Evolutionary conservation across 2,329 filamentous ascomycete species (phyloP).

Genomic region (Alternaria ventricosa): DNA sequence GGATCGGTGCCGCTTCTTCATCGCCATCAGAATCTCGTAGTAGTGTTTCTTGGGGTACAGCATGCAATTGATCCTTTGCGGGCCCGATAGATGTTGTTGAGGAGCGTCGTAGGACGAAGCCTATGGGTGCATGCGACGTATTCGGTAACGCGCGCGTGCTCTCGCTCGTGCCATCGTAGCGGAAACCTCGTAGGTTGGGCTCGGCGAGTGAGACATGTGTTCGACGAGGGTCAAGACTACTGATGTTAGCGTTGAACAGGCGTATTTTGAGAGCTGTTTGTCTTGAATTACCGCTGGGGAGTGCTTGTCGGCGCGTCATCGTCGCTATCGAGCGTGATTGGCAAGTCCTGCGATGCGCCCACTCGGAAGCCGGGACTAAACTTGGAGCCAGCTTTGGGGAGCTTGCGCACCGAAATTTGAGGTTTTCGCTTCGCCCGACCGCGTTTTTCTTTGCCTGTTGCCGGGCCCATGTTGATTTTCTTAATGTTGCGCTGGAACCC

Average conservation of each 20-base stretch:
- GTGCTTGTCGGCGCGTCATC: neutral
- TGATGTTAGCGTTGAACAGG: neutral
- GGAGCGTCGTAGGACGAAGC: neutral
- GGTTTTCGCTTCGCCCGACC: neutral
- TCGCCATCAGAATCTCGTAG: neutral
- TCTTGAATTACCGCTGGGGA: neutral
- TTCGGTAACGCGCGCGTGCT: neutral
- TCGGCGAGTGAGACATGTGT: neutral
- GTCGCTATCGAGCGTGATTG: conserved; percentile 23
- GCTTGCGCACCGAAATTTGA: neutral
- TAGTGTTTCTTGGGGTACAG: neutral
- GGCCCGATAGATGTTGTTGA: neutral
- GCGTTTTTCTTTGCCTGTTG: neutral
- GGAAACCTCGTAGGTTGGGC: neutral
- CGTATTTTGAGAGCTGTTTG: neutral
- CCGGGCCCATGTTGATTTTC: neutral
- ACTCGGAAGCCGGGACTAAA: neutral
- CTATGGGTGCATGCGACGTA: neutral
- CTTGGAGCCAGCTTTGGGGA: neutral
- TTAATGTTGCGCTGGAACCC: neutral
- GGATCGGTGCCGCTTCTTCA: neutral
- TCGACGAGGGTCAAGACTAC: neutral
- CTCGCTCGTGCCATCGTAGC: neutral
- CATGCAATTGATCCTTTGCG: neutral
- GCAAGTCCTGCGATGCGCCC: conserved; percentile 1